Base-by-base conservation (phyloP, 2,329 filamentous ascomycete genomes). In the Trichoderma pleuroti region DNA sequence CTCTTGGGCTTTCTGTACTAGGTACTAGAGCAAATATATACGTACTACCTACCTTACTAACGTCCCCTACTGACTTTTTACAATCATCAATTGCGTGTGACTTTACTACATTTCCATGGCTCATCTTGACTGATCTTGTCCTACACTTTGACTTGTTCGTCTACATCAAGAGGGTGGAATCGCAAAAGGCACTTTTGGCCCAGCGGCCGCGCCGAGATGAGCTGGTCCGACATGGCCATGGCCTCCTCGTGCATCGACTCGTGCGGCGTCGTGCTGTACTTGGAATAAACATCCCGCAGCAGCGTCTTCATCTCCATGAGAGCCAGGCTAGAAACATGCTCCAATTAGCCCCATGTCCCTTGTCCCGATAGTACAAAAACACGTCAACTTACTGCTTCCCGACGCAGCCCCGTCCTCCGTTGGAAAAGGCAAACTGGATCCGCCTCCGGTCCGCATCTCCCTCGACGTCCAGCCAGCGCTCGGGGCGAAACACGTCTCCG, bases 401-500 rank as follows among this genome's bases (percentile, higher is more conserved):
- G 28, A 90, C 85, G 72, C 90, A 92, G 0, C 89, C 89, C 74
- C 90, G 82, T 0, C 88, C 90, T 5, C 90, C 90, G 61, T 83
- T 87, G 8, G 88, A 86, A 81, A 92, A 92, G 0, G 90, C 86
- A 81, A 91, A 91, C 75, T 90, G 87, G 9, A 88, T 76, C 56
- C 87, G 82, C 74, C 87, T 87, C 70, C 88, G 84, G 75, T 95
- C 92, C 71, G 91, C 86, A 75, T 95, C 93, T 2, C 92, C 93
- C 59, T 90, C 86, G 10, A 86, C 85, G 18, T 86, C 88, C 73
- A 97, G 87, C 94, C 94, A 98, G 74, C 95, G 87, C 70, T 95
- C 92, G 0, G 94, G 94, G 64, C 90, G 85, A 77, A 94, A 98
- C 7, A 80, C 81, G 72, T 97, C 92, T 0, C 94, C 92, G 56